These are phyloP conservation scores for Clavispora carvajalis DNA, from an alignment of 805 yeast species.

Conservation along the genomic window DNA sequence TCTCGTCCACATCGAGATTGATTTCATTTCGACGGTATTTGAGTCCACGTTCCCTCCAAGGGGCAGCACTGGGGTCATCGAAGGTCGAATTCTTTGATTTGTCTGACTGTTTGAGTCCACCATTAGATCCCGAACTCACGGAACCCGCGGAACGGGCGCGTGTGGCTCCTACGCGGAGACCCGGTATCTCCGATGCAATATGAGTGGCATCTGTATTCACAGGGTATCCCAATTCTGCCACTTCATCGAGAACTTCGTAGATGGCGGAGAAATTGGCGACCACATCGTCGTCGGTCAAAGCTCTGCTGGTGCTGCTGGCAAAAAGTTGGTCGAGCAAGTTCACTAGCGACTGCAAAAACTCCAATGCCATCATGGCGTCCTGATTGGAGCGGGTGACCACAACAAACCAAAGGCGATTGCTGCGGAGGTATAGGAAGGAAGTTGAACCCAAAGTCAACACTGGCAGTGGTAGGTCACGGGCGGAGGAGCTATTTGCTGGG, in stretches of 20 bases:
- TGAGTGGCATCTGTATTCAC: conserved; percentile 48
- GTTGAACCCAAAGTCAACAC: conserved; percentile 85
- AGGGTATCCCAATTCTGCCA: conserved; percentile 75
- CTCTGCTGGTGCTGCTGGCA: conserved; percentile 9
- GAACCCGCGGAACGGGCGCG: conserved; percentile 14
- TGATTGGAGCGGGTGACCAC: conserved; percentile 87
- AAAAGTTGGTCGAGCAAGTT: conserved; percentile 39
- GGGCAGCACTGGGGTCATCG: conserved; percentile 22
- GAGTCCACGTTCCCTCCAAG: conserved; percentile 71
- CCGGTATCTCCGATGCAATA: conserved; percentile 14
- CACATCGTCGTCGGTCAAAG: conserved; percentile 37
- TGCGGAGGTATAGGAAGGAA: conserved; percentile 73
- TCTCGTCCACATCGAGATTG: conserved; percentile 69
- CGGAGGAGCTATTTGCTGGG: conserved; percentile 28
- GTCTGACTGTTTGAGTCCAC: conserved; percentile 1
- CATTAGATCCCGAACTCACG: conserved; percentile 9
- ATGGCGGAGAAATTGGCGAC: conserved; percentile 62
- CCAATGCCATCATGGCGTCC: conserved; percentile 76
- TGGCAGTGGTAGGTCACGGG: conserved; percentile 31
- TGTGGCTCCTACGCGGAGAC: conserved; percentile 31
- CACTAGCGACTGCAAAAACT: conserved; percentile 64
- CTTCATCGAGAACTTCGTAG: conserved; percentile 74
- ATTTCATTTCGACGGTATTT: conserved; percentile 81
- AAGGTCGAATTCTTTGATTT: not conserved
- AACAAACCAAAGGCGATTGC: conserved; percentile 66